Evolutionary conservation across 805 yeast species (phyloP).

Genomic region (Yarrowia deformans): DNA sequence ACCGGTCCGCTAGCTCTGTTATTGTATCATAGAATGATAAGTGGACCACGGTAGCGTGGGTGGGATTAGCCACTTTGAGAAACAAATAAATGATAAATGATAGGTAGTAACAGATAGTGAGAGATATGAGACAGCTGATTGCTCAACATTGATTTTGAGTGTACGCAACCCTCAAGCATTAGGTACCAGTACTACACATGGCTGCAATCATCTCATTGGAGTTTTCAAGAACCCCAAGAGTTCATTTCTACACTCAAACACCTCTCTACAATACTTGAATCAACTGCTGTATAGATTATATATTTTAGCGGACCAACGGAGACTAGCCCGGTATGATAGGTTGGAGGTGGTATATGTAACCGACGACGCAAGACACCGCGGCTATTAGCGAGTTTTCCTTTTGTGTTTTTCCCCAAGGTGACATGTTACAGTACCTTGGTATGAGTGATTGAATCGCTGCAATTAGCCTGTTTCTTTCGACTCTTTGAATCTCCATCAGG

Average conservation of each 20-base stretch:
- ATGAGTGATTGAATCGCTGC: not conserved
- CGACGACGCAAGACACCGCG: conserved; percentile 24
- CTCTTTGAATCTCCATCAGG: no score
- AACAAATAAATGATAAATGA: conserved; percentile 11
- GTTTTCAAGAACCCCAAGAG: no score
- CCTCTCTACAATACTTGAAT: no score
- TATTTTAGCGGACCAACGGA: not conserved
- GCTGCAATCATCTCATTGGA: no score
- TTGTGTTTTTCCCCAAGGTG: conserved; percentile 5
- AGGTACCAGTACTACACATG: no score
- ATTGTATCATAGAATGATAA: conserved; percentile 8
- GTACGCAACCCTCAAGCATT: not conserved
- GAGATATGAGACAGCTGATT: not conserved
- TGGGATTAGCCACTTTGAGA: not conserved
- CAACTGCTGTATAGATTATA: not conserved
- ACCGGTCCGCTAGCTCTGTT: conserved; percentile 8
- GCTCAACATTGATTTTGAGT: not conserved
- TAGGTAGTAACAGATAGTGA: not conserved
- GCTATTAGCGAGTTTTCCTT: conserved; percentile 21
- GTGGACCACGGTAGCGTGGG: not conserved
- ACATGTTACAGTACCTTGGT: conserved; percentile 4
- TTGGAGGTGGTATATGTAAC: conserved; percentile 11
- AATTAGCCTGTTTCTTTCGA: no score
- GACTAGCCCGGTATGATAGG: not conserved
- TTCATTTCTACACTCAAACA: no score